phyloP scores from a whole-genome alignment of 2,329 filamentous ascomycete genomes.

The Aspergillus calidoustus region DNA sequence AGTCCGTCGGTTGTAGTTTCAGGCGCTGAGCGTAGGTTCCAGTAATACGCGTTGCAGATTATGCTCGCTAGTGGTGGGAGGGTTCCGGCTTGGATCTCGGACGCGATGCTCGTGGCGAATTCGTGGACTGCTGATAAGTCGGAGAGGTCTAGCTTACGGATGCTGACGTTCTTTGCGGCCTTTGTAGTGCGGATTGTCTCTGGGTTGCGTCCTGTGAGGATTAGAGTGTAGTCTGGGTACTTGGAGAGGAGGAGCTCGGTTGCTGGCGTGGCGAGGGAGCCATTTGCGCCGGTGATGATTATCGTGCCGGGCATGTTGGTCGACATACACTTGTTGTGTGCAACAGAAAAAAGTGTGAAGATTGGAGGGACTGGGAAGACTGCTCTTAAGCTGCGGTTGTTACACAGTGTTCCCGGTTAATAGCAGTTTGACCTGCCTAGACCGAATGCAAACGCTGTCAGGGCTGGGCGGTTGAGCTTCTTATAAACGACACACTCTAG shows the following conservation, averaged over 20 bases:
- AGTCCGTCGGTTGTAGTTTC: conserved; percentile 4
- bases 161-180: not conserved
- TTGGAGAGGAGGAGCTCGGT: conserved; percentile 3
- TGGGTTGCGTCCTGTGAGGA: conserved; percentile 10
- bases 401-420: not conserved
- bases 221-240: conserved; percentile 4
- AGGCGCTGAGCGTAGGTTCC: conserved; percentile 1
- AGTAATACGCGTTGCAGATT: conserved; percentile 18
- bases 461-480: no score
- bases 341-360: not conserved
- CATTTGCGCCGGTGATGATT: conserved; percentile 12
- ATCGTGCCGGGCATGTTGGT: conserved; percentile 10
- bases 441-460: no score
- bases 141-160: conserved; percentile 9
- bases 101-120: not conserved
- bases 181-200: not conserved
- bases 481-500: no score
- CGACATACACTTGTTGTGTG: not conserved
- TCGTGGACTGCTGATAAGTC: conserved; percentile 4
- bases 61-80: conserved; percentile 12
- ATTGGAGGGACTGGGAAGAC: not conserved
- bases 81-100: conserved; percentile 12
- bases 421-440: no score
- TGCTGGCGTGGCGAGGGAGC: conserved; percentile 1
- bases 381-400: not conserved